These are phyloP conservation scores for Venturia nashicola DNA, from an alignment of 2,329 filamentous ascomycete species.

Conservation along the genomic window DNA sequence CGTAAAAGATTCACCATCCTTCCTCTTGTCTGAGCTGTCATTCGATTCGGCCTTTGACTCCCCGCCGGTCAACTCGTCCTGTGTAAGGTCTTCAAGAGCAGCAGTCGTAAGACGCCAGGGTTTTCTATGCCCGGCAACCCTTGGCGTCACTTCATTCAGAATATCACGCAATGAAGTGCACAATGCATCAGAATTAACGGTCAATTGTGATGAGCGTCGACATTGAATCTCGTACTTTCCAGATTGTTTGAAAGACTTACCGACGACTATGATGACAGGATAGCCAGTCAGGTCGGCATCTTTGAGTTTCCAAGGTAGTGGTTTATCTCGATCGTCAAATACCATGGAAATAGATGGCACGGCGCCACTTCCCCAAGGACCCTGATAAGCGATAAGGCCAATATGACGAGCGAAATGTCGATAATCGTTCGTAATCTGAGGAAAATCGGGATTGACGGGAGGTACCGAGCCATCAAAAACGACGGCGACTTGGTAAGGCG, in stretches of 20 bases:
- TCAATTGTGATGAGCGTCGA: background rate
- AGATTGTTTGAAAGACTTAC: constrained; percentile 51
- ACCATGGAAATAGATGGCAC: background rate
- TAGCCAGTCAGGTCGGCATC: constrained; percentile 88
- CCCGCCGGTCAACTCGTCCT: background rate
- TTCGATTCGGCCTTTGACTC: background rate
- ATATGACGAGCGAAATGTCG: background rate
- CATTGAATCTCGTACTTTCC: constrained; percentile 16
- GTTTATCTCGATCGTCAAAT: constrained; percentile 33
- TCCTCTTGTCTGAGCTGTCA: background rate
- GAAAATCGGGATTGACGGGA: background rate
- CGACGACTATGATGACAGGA: constrained; percentile 69
- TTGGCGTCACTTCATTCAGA: background rate
- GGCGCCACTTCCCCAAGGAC: background rate
- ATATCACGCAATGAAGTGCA: background rate
- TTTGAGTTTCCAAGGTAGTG: constrained; percentile 72
- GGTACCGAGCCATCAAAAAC: background rate
- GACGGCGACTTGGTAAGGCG: background rate
- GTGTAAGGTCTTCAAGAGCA: background rate
- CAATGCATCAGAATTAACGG: background rate
- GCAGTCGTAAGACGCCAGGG: background rate
- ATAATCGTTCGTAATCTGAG: background rate
- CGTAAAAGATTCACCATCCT: too few relatives aligned
- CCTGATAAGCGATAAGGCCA: background rate
- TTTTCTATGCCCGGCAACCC: background rate